Percentiles rank a stretch among this genome's conserved stretches.
phyloP scores from a whole-genome alignment of 805 yeast species.

The Candida verbasci region DNA sequence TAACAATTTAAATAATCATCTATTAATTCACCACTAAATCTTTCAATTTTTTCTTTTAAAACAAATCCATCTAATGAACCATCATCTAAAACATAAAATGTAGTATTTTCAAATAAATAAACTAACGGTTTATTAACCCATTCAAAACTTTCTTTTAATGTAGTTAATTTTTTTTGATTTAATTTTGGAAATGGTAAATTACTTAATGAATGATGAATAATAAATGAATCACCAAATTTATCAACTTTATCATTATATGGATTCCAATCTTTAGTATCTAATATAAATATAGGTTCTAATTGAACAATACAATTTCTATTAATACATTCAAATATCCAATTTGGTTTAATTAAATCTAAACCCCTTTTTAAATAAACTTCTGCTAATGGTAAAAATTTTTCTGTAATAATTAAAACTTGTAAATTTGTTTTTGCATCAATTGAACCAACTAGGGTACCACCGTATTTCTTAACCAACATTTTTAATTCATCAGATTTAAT shows the following conservation, averaged over 20 bases:
- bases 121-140: constrained; percentile 16
- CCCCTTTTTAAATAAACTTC: constrained; percentile 32
- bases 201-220: constrained; percentile 16
- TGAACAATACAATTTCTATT: constrained; percentile 35
- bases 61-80: constrained; percentile 9
- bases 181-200: constrained; percentile 9
- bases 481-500: constrained; percentile 32
- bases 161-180: constrained; percentile 2
- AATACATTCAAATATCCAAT: constrained; percentile 72
- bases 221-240: constrained; percentile 58
- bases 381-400: constrained; percentile 19
- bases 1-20: constrained; percentile 4
- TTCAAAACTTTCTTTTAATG: constrained; percentile 12
- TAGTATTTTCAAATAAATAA: constrained; percentile 32
- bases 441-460: constrained; percentile 41
- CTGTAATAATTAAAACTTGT: constrained; percentile 9
- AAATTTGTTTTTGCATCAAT: constrained; percentile 7
- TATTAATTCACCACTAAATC: constrained; percentile 41
- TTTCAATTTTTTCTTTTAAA: constrained; percentile 26
- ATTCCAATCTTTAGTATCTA: constrained; percentile 30
- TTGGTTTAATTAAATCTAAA: constrained; percentile 59
- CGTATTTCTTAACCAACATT: constrained; percentile 38
- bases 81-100: constrained; percentile 24
- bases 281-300: constrained; percentile 60
- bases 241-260: constrained; percentile 43